Evolutionary conservation across 2,329 filamentous ascomycete species (phyloP).

Genomic region (Fusarium graminum): DNA sequence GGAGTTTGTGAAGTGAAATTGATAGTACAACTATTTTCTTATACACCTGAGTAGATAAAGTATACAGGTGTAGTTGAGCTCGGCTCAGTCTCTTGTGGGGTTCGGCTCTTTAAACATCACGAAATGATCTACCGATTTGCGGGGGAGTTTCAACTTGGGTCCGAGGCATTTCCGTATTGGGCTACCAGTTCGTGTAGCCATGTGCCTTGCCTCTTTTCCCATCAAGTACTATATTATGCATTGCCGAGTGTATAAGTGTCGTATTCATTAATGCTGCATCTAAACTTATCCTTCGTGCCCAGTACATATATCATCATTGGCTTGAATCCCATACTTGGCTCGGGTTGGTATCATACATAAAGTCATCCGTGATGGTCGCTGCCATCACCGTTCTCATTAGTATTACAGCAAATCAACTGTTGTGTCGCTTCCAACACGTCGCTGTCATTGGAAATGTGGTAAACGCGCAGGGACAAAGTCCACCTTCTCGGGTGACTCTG

Average conservation of each 20-base stretch:
- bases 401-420: constrained; percentile 30
- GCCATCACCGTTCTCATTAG: constrained; percentile 34
- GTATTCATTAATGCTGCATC: constrained; percentile 16
- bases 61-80: neutral
- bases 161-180: constrained; percentile 54
- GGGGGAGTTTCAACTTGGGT: constrained; percentile 45
- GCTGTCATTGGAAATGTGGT: constrained; percentile 65
- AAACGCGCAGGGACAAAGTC: constrained; percentile 71
- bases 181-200: constrained; percentile 47
- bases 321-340: constrained; percentile 28
- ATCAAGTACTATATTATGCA: neutral
- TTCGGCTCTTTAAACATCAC: constrained; percentile 31
- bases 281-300: constrained; percentile 10
- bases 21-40: neutral
- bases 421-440: neutral
- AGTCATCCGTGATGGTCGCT: constrained; percentile 26
- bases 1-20: neutral
- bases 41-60: neutral
- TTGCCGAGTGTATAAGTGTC: neutral
- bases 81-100: constrained; percentile 22
- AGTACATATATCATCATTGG: constrained; percentile 15
- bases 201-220: constrained; percentile 12
- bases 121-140: constrained; percentile 46
- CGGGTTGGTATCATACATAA: constrained; percentile 48
- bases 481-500: constrained; percentile 29